Evolutionary conservation across 331 rosid genomes (phyloP).

Genomic region (Rhamnella rubrinervis): DNA sequence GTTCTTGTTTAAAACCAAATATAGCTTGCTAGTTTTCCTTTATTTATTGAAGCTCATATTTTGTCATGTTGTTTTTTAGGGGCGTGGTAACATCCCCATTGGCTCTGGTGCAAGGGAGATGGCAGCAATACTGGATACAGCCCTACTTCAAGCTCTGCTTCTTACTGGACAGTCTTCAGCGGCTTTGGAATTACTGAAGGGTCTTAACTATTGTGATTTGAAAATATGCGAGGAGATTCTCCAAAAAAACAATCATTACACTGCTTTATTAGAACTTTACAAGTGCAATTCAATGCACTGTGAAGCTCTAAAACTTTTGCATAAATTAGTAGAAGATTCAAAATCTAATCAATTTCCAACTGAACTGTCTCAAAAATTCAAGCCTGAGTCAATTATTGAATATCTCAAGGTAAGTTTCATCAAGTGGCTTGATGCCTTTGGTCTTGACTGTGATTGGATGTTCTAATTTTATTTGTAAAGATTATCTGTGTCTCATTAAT

Average conservation of each 20-base stretch:
- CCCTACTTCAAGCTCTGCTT: conserved; percentile 87
- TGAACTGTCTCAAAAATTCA: conserved; percentile 61
- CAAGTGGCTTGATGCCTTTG: conserved; percentile 16
- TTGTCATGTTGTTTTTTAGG: conserved; percentile 47
- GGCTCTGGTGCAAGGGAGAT: conserved; percentile 88
- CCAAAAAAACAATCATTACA: conserved; percentile 54
- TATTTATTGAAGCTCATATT: background rate
- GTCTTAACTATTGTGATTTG: conserved; percentile 81
- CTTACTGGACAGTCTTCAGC: conserved; percentile 84
- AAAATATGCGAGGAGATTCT: conserved; percentile 87
- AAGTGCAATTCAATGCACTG: conserved; percentile 89
- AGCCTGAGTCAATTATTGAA: conserved; percentile 86
- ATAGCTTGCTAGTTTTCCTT: background rate
- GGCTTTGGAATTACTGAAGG: conserved; percentile 74
- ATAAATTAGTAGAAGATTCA: conserved; percentile 72
- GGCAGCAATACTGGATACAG: conserved; percentile 95
- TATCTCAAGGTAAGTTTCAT: conserved; percentile 81
- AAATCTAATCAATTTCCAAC: conserved; percentile 49
- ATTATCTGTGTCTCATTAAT: background rate
- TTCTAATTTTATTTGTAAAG: background rate
- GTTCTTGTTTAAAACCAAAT: conserved; percentile 3
- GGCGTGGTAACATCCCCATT: conserved; percentile 56
- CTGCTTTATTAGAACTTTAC: conserved; percentile 83
- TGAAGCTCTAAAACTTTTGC: conserved; percentile 88
- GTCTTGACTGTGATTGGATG: conserved; percentile 6